Conservation (phyloP, 306 rosid genomes). For the Fragaria iinumae region DNA sequence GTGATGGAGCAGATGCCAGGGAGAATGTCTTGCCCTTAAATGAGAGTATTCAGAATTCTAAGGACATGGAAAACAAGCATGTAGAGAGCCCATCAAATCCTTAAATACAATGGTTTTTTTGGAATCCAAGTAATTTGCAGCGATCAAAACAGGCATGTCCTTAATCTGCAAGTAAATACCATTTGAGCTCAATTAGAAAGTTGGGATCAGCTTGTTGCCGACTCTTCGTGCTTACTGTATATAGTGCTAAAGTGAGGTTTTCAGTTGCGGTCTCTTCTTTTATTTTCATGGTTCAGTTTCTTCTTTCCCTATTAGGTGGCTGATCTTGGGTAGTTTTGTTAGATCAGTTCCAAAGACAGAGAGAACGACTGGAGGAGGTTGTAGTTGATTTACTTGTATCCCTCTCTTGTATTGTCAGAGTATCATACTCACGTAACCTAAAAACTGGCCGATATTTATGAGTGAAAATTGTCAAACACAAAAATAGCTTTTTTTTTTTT, state of each 20-base stretch:
- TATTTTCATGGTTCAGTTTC: conserved; percentile 11
- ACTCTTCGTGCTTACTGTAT: conserved; percentile 37
- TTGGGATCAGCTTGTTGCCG: background rate
- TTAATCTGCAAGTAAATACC: conserved; percentile 13
- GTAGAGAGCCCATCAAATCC: conserved; percentile 83
- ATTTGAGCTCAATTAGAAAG: conserved; percentile 16
- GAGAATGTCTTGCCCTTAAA: conserved; percentile 41
- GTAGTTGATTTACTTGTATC: background rate
- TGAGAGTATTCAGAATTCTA: conserved; percentile 40
- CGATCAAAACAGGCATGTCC: conserved; percentile 18
- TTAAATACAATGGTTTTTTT: conserved; percentile 27
- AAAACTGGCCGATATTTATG: too few relatives aligned
- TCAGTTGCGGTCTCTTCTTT: background rate
- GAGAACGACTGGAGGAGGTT: background rate
- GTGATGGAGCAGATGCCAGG: conserved; percentile 37
- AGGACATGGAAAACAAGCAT: conserved; percentile 57
- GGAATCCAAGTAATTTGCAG: conserved; percentile 1
- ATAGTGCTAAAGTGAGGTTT: conserved; percentile 31
- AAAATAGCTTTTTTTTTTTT: too few relatives aligned
- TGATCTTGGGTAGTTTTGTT: conserved; percentile 28
- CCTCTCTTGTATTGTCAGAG: background rate
- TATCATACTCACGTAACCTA: background rate
- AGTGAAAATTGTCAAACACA: too few relatives aligned
- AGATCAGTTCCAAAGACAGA: conserved; percentile 8
- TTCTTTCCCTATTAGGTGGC: conserved; percentile 22